These are phyloP conservation scores for Aspergillus ibericus DNA, from an alignment of 2,329 filamentous ascomycete genomes.

Conservation along the genomic window DNA sequence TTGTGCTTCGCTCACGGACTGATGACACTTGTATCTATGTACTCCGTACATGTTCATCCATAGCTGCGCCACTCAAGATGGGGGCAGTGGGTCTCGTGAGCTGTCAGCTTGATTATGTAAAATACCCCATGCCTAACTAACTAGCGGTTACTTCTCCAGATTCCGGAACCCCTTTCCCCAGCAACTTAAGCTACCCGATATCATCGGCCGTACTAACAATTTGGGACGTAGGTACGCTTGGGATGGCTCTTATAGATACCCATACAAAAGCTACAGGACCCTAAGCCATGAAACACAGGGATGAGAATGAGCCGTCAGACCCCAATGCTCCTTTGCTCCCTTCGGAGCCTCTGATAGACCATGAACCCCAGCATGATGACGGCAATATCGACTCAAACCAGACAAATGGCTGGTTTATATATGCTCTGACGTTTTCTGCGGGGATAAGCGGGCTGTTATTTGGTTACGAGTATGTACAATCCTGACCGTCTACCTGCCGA, in stretches of 20 bases:
- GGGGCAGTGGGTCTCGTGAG: slow-evolving; percentile 21
- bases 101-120: slow-evolving; percentile 3
- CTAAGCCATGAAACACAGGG: slow-evolving; percentile 26
- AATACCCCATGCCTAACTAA: background rate
- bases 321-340: slow-evolving; percentile 35
- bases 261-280: slow-evolving; percentile 9
- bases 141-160: slow-evolving; percentile 5
- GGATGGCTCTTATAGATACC: slow-evolving; percentile 9
- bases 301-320: slow-evolving; percentile 23
- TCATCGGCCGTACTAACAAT: background rate
- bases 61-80: background rate
- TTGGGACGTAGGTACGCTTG: background rate
- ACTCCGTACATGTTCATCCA: background rate
- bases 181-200: background rate
- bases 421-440: slow-evolving; percentile 57
- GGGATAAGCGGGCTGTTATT: slow-evolving; percentile 61
- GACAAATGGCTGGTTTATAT: slow-evolving; percentile 50
- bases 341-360: slow-evolving; percentile 13
- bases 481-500: background rate
- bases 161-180: background rate
- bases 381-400: slow-evolving; percentile 17
- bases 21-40: too few species aligned
- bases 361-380: slow-evolving; percentile 7
- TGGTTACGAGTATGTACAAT: slow-evolving; percentile 56
- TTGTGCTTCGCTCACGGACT: too few species aligned